Conservation (phyloP, 1,284 basidiomycete genomes). For the Afroboletus lepidellus region DNA sequence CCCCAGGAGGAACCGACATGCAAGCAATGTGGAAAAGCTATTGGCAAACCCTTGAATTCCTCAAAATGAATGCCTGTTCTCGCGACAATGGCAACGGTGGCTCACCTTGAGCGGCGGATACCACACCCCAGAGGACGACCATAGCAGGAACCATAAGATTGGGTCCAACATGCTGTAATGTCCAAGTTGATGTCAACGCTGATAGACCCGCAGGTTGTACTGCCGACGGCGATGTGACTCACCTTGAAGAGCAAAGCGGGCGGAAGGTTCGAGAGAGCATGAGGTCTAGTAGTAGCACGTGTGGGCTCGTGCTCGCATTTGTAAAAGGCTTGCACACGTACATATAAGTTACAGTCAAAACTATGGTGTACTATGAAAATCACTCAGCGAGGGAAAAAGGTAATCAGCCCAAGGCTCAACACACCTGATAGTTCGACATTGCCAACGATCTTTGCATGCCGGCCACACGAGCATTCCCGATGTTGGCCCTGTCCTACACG, state of each 20-base stretch:
- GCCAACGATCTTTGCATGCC: background rate
- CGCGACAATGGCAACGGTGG: background rate
- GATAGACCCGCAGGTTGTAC: too few species aligned
- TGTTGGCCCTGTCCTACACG: background rate
- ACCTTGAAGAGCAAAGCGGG: slow-evolving; percentile 59
- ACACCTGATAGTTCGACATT: background rate
- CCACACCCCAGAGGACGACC: slow-evolving; percentile 56
- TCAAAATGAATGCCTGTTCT: slow-evolving; percentile 6
- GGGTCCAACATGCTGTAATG: slow-evolving; percentile 51
- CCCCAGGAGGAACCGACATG: slow-evolving; percentile 28
- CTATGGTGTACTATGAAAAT: background rate
- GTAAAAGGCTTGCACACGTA: background rate
- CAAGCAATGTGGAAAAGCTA: slow-evolving; percentile 52
- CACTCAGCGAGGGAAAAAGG: background rate
- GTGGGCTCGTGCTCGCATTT: background rate
- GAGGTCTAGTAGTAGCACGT: slow-evolving; percentile 46
- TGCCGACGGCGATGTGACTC: slow-evolving; percentile 3
- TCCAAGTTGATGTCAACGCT: background rate
- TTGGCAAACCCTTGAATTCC: slow-evolving; percentile 47
- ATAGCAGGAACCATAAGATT: slow-evolving; percentile 55
- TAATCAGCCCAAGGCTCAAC: background rate
- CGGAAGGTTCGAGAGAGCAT: slow-evolving; percentile 56
- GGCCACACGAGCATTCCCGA: background rate
- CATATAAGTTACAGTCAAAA: background rate
- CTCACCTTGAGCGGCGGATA: slow-evolving; percentile 53